Conservation (phyloP, 495 filamentous ascomycete genomes). For the Cudoniella acicularis region DNA sequence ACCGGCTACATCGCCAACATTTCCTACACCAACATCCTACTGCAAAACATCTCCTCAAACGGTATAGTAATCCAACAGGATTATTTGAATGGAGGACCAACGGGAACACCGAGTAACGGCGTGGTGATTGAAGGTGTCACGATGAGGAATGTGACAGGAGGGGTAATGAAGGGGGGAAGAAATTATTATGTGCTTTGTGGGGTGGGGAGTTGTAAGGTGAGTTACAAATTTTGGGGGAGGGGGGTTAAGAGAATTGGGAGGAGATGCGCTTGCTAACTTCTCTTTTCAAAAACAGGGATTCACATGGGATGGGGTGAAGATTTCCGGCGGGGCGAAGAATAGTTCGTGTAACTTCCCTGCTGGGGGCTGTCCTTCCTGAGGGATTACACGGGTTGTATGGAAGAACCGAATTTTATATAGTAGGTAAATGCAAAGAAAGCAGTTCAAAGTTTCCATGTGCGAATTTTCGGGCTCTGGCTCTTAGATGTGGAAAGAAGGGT, state of each 20-base stretch:
- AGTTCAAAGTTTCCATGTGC: too few relatives aligned
- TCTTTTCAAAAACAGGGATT: too few relatives aligned
- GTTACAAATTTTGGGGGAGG: slow-evolving; percentile 35
- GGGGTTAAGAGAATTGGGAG: too few relatives aligned
- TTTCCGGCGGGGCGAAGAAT: slow-evolving; percentile 36
- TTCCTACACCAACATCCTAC: slow-evolving; percentile 40
- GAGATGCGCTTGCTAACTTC: too few relatives aligned
- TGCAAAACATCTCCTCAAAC: slow-evolving; percentile 40
- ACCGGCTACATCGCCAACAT: slow-evolving; percentile 40
- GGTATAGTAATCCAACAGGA: slow-evolving; percentile 47
- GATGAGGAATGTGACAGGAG: slow-evolving; percentile 41
- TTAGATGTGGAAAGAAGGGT: too few relatives aligned
- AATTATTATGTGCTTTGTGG: slow-evolving; percentile 51
- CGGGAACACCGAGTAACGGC: slow-evolving; percentile 41
- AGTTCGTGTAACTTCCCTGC: slow-evolving; percentile 39
- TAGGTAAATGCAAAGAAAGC: too few relatives aligned
- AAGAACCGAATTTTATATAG: not conserved
- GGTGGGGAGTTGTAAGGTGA: slow-evolving; percentile 40
- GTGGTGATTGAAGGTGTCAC: slow-evolving; percentile 37
- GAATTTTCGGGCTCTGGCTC: too few relatives aligned
- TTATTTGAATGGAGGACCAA: slow-evolving; percentile 46
- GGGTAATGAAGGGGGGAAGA: slow-evolving; percentile 23
- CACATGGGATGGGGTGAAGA: slow-evolving; percentile 36
- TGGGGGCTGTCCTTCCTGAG: slow-evolving; percentile 19
- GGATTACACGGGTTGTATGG: not conserved